phyloP scores from a whole-genome alignment of 1,139 yeast species.

The Candida frijolesensis region DNA sequence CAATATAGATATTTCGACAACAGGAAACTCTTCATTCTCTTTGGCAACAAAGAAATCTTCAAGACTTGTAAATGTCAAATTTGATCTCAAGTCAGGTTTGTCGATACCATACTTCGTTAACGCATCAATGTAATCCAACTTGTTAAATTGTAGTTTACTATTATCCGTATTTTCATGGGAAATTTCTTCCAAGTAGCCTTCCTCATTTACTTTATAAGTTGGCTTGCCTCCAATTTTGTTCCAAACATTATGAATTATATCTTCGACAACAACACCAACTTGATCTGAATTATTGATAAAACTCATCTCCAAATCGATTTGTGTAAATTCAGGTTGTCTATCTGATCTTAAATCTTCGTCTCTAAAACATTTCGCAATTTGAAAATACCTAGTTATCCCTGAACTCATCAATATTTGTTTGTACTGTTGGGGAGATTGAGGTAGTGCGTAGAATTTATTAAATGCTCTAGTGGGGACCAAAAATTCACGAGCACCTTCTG shows the following conservation, averaged over 20 bases:
- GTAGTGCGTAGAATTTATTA: conserved; percentile 78
- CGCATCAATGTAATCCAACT: conserved; percentile 67
- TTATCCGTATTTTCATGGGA: conserved; percentile 19
- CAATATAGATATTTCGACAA: conserved; percentile 73
- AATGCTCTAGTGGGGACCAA: conserved; percentile 82
- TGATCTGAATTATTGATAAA: conserved; percentile 68
- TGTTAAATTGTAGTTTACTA: conserved; percentile 32
- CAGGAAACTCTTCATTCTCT: conserved; percentile 50
- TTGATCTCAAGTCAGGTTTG: conserved; percentile 85
- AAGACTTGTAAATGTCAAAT: conserved; percentile 53
- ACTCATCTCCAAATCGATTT: conserved; percentile 91
- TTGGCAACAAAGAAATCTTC: conserved; percentile 38
- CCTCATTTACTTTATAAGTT: conserved; percentile 35
- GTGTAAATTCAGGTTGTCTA: conserved; percentile 97
- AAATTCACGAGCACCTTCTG: conserved; percentile 97
- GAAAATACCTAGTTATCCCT: conserved; percentile 84
- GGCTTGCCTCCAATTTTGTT: conserved; percentile 41
- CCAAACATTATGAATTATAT: conserved; percentile 61
- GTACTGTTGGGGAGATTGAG: conserved; percentile 97
- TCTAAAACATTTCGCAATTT: conserved; percentile 89
- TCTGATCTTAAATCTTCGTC: conserved; percentile 95
- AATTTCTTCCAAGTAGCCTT: conserved; percentile 25
- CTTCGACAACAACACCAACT: conserved; percentile 67
- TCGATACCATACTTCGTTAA: conserved; percentile 82
- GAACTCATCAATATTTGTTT: conserved; percentile 94